Evolutionary conservation across 2,329 filamentous ascomycete genomes (phyloP), one percentile per base, ranked within the genome.

Genomic region (Cladophialophora exuberans): DNA sequence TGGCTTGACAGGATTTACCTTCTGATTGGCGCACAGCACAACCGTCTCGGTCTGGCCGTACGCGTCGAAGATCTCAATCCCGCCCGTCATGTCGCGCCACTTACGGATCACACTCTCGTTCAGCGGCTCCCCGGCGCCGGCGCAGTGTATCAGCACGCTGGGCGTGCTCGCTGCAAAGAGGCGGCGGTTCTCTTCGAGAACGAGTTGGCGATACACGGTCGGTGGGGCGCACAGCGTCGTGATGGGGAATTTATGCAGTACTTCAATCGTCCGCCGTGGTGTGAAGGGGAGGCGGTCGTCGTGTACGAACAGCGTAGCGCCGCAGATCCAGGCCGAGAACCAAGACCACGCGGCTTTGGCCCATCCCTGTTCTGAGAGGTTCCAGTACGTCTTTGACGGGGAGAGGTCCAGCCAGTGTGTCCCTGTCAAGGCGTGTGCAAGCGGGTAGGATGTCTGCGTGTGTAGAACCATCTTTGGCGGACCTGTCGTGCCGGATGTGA

Each of bases 1-100:
- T n/a, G 67, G 67, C 35, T 67, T 66, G 45, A 74, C 67, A 7
- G 59, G 51, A 18, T 57, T 65, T 5, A 67, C 70, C 28, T 62
- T 65, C 45, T 73, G 70, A 58, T 75, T 75, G 18, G 70, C 72
- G 51, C 71, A 74, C 2, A 73, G 60, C 6, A 75, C 64, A 4
- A 72, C 67, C 4, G 71, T 73, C 56, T 75, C 72, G 13, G 70
- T 73, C 58, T 75, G 72, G 9, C 72, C 72, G 45, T 73, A 75
- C 2, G 70, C 72, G 56, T 75, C 72, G 47, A 65, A 68, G 35
- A 75, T 74, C 44, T 72, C 65, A 42, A 72, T 60, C 3, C 62
- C 62, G 1, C 65, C 67, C 3, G 64, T 71, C 56, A 69, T 69
- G 28, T 68, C 64, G 49, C 67, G 64, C 70, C 70, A 74, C 33